A percentile compares a stretch with the other conserved stretches of the same genome.
Conservation (phyloP, 768 basidiomycete species). For the Rhizopogon sp. region DNA sequence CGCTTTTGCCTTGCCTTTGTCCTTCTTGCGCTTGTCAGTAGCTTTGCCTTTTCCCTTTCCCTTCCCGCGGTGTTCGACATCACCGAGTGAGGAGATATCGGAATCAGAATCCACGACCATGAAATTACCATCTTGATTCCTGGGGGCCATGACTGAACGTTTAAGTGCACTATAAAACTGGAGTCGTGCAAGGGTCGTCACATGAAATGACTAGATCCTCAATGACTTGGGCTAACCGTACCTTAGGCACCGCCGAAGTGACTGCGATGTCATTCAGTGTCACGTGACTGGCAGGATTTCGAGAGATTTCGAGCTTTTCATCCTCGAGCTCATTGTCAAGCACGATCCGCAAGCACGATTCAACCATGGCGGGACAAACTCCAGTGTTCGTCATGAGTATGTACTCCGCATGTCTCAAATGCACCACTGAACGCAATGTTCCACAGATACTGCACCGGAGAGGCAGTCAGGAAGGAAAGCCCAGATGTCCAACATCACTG, state of each 20-base stretch:
- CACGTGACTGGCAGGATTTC: no score
- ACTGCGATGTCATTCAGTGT: no score
- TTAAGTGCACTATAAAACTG: neutral
- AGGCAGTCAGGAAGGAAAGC: conserved; percentile 93
- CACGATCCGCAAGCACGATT: neutral
- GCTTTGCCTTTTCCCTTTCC: conserved; percentile 56
- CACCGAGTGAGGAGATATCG: conserved; percentile 59
- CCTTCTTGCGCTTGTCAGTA: conserved; percentile 44
- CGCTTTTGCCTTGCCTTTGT: conserved; percentile 41
- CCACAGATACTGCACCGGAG: conserved; percentile 85
- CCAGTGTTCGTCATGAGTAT: conserved; percentile 83
- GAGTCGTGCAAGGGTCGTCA: neutral
- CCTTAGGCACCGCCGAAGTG: no score
- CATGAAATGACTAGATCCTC: no score
- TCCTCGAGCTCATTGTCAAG: neutral
- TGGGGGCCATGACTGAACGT: conserved; percentile 16
- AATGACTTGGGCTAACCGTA: no score
- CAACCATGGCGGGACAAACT: conserved; percentile 46
- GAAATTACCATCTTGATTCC: conserved; percentile 26
- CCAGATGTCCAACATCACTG: conserved; percentile 94
- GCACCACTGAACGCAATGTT: neutral
- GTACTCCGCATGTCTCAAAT: conserved; percentile 13
- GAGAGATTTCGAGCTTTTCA: conserved; percentile 37
- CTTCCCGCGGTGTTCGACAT: conserved; percentile 41
- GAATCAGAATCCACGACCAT: conserved; percentile 69